Conservation (phyloP, 441 rosid species). For the Erodium moschatum region DNA sequence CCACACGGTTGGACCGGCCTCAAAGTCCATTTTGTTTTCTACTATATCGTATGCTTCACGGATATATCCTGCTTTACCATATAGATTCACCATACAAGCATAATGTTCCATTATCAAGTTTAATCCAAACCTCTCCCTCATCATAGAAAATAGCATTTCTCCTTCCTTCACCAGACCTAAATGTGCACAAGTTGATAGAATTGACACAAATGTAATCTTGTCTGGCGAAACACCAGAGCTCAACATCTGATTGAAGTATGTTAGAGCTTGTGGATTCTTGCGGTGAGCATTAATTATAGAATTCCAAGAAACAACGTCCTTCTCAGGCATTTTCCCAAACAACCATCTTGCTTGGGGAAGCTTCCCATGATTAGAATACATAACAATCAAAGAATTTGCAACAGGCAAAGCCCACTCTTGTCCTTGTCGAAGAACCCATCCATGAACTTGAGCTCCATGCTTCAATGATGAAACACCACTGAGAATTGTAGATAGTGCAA, state of each 20-base stretch:
- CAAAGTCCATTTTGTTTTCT: conserved; percentile 44
- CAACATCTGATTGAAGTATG: conserved; percentile 58
- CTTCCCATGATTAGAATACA: conserved; percentile 42
- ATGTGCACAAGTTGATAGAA: conserved; percentile 63
- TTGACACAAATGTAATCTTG: conserved; percentile 56
- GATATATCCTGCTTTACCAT: conserved; percentile 63
- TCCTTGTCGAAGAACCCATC: conserved; percentile 53
- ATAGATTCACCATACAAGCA: conserved; percentile 75
- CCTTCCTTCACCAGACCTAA: conserved; percentile 58
- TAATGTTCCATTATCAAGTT: conserved; percentile 59
- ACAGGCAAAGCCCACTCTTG: conserved; percentile 46
- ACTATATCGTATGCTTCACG: conserved; percentile 56
- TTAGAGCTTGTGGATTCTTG: conserved; percentile 37
- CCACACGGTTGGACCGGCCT: conserved; percentile 79
- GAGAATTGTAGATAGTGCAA: conserved; percentile 59
- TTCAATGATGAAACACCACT: conserved; percentile 37
- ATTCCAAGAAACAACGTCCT: conserved; percentile 73
- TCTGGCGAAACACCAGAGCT: conserved; percentile 39
- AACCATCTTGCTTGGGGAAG: conserved; percentile 39
- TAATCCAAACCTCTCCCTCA: conserved; percentile 42
- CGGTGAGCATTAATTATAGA: conserved; percentile 60
- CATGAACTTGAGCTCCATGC: conserved; percentile 53
- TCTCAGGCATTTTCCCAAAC: conserved; percentile 54
- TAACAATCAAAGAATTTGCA: conserved; percentile 54
- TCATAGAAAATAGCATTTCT: conserved; percentile 41